Base-by-base conservation (phyloP, 306 rosid species). In the Cucurbita ficifolia region DNA sequence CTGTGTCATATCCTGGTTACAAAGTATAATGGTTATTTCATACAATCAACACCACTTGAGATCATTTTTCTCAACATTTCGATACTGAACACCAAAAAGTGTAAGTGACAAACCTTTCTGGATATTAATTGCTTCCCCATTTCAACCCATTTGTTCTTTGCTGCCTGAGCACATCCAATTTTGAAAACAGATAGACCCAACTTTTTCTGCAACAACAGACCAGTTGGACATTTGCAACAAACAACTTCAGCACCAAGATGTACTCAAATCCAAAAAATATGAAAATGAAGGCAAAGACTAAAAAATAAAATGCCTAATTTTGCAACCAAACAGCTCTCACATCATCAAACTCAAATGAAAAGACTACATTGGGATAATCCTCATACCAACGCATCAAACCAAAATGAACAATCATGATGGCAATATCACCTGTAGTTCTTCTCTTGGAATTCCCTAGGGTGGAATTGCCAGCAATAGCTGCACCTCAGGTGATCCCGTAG, bases 121-220 rank as follows among this genome's bases (percentile, higher is more conserved):
- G 90, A 78, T 13, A 90, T 80, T 21, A 81, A 74, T 65, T 82
- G 91, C 74, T 84, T 89, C n/a, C 98, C 98, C 81, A 93, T 82
- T 3, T 86, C 89, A 64, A 93, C 90, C 98, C 97, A 93, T 78
- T 84, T 88, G 61, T 89, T 90, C 80, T 90, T 93, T 3, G 87
- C 88, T 36, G 98, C 98, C 82, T 93, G 97, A 3, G 96, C 85
- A 46, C 88, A 81, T 22, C 73, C 98, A 71, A 93, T 93, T 82
- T 90, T 93, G 86, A 86, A 90, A 62, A 46, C 51, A 0, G 89
- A 62, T 5, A 87, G 83, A 33, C 75, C 86, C 7, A 93, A 72
- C 78, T 87, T 93, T 82, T 83, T 90, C 94, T 92, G 84, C 84
- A 90, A 45, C 69, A 61, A 81, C 54, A 80, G 24, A 75, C 29